Evolutionary conservation across 1,139 yeast genomes (phyloP).

Genomic region (Arxiozyma telluris): DNA sequence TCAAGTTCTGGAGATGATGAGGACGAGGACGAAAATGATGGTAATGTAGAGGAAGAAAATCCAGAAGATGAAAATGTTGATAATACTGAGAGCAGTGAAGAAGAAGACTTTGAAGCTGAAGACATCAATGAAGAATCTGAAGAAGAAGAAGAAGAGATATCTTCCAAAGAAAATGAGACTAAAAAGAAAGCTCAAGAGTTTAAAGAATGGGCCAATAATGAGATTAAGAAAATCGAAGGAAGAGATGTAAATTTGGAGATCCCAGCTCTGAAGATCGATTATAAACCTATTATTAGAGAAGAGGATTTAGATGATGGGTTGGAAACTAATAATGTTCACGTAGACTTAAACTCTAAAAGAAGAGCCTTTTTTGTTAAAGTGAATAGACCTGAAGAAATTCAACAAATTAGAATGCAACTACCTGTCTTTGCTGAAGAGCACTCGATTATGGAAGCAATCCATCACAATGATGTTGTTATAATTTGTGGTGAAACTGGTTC

Average conservation of each 20-base stretch:
- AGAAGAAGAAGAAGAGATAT: conserved; percentile 19
- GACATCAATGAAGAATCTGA: conserved; percentile 21
- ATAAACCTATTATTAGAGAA: conserved; percentile 42
- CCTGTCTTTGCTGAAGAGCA: conserved; percentile 94
- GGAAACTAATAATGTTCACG: conserved; percentile 47
- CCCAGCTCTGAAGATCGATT: conserved; percentile 45
- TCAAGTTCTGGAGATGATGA: conserved; percentile 29
- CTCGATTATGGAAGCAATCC: conserved; percentile 88
- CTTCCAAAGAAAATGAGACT: conserved; percentile 7
- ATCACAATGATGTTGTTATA: conserved; percentile 83
- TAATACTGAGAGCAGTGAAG: conserved; percentile 30
- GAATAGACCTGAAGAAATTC: conserved; percentile 55
- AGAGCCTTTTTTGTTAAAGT: conserved; percentile 64
- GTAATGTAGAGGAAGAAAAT: conserved; percentile 29
- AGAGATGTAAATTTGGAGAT: conserved; percentile 39
- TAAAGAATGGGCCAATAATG: conserved; percentile 46
- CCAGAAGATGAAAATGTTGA: conserved; percentile 34
- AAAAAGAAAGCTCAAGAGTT: conserved; percentile 37
- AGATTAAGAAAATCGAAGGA: conserved; percentile 49
- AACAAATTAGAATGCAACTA: conserved; percentile 54
- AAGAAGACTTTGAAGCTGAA: conserved; percentile 16
- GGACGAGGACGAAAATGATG: conserved; percentile 17
- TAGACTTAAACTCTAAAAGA: conserved; percentile 46
- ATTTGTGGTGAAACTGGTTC: conserved; percentile 92
- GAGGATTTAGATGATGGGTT: conserved; percentile 63